phyloP scores from a whole-genome alignment of 345 rosid genomes.

The Hypericum perforatum region DNA sequence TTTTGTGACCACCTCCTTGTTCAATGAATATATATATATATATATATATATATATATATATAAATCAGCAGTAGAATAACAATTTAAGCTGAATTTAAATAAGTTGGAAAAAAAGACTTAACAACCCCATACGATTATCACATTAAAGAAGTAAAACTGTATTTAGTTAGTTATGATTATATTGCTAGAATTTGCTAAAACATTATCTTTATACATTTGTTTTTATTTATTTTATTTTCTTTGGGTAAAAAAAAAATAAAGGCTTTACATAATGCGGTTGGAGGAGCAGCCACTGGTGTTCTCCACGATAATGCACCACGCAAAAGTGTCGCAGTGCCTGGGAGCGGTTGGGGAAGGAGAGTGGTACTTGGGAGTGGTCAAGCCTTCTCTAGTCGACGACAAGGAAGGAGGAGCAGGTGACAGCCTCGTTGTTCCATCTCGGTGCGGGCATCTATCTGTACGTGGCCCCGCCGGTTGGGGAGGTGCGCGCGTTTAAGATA shows the following conservation, averaged over 20 bases:
- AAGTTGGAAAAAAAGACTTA: no score
- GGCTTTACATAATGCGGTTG: constrained; percentile 58
- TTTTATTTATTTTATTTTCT: background rate
- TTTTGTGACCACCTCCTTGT: no score
- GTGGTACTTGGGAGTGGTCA: constrained; percentile 80
- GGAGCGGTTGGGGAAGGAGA: constrained; percentile 64
- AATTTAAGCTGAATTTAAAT: no score
- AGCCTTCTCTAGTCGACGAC: constrained; percentile 40
- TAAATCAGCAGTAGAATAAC: no score
- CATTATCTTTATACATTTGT: background rate
- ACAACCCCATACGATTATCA: no score
- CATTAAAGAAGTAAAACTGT: no score
- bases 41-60: no score
- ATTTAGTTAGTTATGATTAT: no score
- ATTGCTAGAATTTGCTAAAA: no score
- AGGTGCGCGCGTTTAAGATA: constrained; percentile 50
- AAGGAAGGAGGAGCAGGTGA: constrained; percentile 10
- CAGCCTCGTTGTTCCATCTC: constrained; percentile 20
- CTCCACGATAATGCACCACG: constrained; percentile 60
- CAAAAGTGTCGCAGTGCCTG: constrained; percentile 78
- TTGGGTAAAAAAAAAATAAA: no score
- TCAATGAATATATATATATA: no score
- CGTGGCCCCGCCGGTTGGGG: constrained; percentile 46
- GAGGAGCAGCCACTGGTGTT: constrained; percentile 34
- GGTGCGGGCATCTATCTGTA: constrained; percentile 51